Base-by-base conservation (phyloP, 1,284 basidiomycete species). In the Mycosarcoma maydis region DNA sequence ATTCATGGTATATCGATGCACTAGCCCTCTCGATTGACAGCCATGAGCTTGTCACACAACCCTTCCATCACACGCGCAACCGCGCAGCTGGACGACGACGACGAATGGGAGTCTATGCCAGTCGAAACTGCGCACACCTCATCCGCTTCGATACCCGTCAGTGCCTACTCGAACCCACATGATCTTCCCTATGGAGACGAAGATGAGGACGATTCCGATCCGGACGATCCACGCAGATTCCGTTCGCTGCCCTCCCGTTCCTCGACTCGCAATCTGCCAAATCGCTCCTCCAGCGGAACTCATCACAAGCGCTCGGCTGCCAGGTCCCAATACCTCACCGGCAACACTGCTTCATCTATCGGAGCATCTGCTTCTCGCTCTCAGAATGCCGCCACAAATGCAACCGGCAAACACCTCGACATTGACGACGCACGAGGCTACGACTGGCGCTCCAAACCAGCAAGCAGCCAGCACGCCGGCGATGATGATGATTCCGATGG, bases 381-480 rank as follows among this genome's bases (percentile, higher is more conserved):
- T 8, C 39, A 57, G 24, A 52, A 60, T 11, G 47, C 57, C 7
- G 44, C 64, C 11, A 68, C 58, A 32, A 81, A 81, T 38, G 72
- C 73, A 1, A 79, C 76, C 1, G 80, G 80, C 9, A 51, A 55
- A 33, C 75, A 75, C 17, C 73, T 81, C 27, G 72, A 78, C 33
- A 74, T 81, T 27, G 68, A 78, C 47, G 80, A 81, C 50, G 80
- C 74, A 16, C 54, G 80, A 38, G 80, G 80, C 29, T 81, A 73
- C 47, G 69, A 78, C 45, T 81, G 80, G 80, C 61, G 80, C 11
- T 70, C 70, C n/a, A 74, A 73, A 37, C 79, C 79, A 3, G 49
- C 53, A 30, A 51, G 36, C 39, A 22, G 49, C 6, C 43, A 47
- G 14, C 26, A 52, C 24, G 55, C 49, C 9, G 48, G 43, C 14